Evolutionary conservation across 805 yeast genomes (phyloP), one percentile per base, ranked within the genome.

Genomic region (Lipomyces anomalus): DNA sequence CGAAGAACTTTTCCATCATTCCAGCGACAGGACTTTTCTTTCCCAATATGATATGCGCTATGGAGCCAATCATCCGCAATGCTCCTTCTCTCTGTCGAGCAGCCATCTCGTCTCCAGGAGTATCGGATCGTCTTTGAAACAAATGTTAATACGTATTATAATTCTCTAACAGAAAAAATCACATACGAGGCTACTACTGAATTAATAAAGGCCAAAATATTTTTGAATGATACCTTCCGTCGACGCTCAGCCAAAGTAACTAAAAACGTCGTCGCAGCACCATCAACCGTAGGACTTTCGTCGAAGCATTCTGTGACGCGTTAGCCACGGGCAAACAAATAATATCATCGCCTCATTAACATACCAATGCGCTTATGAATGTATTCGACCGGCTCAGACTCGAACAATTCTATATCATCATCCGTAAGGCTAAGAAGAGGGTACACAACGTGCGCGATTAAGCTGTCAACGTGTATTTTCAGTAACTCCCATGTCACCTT

Each of bases 381-480:
- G 62, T 86, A 92, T 61, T 88, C 96, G 45, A 78, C 82, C 3
- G 96, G 96, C 57, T 89, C 96, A 50, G 75, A 79, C 51, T 87
- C 94, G 66, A 84, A 89, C 3, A 76, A 65, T 54, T 84, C 94
- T 45, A 86, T 67, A 17, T 79, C 77, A 4, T 74, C 79, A 43
- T 79, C 80, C 5, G 75, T 71, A 1, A 92, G 84, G 53, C 88
- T 77, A 46, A 90, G 65, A 46, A 83, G 67, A 2, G 95, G 95
- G 64, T 75, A 82, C 6, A 90, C 72, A 44, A 90, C 78, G 55
- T 82, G 87, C 9, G 79, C 67, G 29, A 90, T 68, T 22, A 90
- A 67, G 4, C 76, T 72, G 35, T 78, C 78, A 41, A 79, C 71
- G 61, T 82, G 82, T 1, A 84, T 81, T 57, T 79, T 75, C 38